These are phyloP conservation scores for Peronospora belbahrii DNA, from an alignment of 352 stramenopile genomes.

Conservation along the genomic window DNA sequence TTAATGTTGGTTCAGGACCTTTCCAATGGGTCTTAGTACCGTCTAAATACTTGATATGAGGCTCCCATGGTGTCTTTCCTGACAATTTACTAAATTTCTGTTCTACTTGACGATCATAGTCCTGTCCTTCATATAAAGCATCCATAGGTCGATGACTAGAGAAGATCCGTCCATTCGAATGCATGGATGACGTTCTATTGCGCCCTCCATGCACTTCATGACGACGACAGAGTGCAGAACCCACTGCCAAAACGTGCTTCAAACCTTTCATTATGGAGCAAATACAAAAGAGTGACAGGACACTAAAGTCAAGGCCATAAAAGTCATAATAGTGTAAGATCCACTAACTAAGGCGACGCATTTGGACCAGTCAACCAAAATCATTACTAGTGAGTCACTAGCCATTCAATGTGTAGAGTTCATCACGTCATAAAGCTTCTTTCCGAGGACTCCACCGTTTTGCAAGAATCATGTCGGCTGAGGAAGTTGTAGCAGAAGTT, in stretches of 20 bases:
- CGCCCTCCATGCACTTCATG: constrained; percentile 4
- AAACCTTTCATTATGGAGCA: constrained; percentile 25
- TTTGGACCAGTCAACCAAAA: constrained; percentile 54
- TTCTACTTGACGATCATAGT: constrained; percentile 55
- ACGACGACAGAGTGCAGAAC: constrained; percentile 11
- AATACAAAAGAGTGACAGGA: constrained; percentile 4
- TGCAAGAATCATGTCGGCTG: constrained; percentile 81
- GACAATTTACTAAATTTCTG: constrained; percentile 74
- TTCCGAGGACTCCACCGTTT: constrained; percentile 33
- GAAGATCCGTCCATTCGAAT: constrained; percentile 5
- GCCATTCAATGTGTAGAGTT: no score
- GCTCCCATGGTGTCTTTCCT: constrained; percentile 74
- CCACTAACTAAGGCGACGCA: constrained; percentile 11
- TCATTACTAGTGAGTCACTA: no score
- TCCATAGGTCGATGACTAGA: constrained; percentile 27
- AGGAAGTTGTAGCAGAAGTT: constrained; percentile 88
- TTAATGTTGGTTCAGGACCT: constrained; percentile 54
- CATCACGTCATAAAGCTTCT: constrained; percentile 38
- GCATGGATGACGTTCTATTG: background rate
- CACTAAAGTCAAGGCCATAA: no score
- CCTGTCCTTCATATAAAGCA: constrained; percentile 64
- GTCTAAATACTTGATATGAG: constrained; percentile 46
- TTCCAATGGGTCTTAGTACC: constrained; percentile 51
- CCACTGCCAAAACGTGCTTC: background rate
- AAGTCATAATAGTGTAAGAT: no score